Evolutionary conservation across 2,329 filamentous ascomycete species (phyloP).

Genomic region (Chrysoporthe deuterocubensis): DNA sequence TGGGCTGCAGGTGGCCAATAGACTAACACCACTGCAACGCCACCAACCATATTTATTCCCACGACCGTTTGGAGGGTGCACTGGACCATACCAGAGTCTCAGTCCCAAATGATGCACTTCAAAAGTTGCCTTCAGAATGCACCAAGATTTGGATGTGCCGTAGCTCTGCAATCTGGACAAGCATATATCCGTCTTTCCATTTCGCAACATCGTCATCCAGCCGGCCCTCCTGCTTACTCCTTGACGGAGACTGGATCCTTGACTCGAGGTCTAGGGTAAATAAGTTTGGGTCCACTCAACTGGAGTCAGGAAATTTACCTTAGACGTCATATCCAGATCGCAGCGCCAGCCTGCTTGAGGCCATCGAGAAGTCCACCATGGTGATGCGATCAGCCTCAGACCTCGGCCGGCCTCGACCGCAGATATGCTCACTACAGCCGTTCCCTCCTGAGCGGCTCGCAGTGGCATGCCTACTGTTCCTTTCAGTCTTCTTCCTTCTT

Average conservation of each 20-base stretch:
- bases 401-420: no score
- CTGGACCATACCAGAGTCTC: no score
- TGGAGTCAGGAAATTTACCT: slow-evolving; percentile 11
- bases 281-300: not conserved
- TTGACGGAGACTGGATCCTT: not conserved
- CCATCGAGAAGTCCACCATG: not conserved
- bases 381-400: not conserved
- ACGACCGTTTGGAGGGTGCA: not conserved
- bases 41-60: not conserved
- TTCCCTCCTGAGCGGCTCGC: no score
- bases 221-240: no score
- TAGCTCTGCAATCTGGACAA: not conserved
- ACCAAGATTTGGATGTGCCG: no score
- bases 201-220: not conserved
- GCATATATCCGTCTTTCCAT: not conserved
- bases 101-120: no score
- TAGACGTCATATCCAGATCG: not conserved
- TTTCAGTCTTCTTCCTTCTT: no score
- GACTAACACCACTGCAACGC: not conserved
- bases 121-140: no score
- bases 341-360: not conserved
- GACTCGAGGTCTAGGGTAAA: slow-evolving; percentile 10
- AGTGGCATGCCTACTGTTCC: no score
- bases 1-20: not conserved
- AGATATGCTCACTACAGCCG: no score